Conservation (phyloP, 106 monocot genomes). For the Iris macrosiphon region DNA sequence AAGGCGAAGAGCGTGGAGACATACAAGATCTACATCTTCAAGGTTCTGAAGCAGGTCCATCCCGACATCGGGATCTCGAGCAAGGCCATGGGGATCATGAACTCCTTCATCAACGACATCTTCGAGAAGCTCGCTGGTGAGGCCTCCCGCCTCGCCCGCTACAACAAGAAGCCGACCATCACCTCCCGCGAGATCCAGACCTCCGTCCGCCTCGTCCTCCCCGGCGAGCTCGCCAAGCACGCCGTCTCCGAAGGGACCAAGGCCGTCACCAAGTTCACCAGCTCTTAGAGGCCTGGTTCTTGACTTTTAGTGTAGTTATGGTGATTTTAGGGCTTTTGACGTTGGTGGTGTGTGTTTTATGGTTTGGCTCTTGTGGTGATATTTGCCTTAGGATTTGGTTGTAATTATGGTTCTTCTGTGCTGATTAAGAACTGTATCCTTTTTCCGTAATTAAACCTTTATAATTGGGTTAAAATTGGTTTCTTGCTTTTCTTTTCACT, state of each 20-base stretch:
- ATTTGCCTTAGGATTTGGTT: no score
- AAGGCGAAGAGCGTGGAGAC: constrained; percentile 56
- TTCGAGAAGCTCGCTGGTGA: constrained; percentile 96
- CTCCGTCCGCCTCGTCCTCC: constrained; percentile 67
- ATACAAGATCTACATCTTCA: constrained; percentile 99
- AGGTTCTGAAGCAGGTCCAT: constrained; percentile 96
- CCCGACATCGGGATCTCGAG: constrained; percentile 93
- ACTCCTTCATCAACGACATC: constrained; percentile 95
- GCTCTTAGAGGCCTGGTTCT: constrained; percentile 10
- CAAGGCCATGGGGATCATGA: constrained; percentile 99
- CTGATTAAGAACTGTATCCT: no score
- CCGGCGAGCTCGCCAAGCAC: constrained; percentile 79
- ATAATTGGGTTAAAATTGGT: no score
- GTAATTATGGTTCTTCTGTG: no score
- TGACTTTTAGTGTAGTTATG: no score
- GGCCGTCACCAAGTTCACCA: constrained; percentile 49
- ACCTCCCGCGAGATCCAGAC: constrained; percentile 86
- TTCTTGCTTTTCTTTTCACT: no score
- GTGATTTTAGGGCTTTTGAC: no score
- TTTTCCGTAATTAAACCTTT: no score
- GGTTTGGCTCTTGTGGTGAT: no score
- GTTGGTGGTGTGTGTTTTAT: no score
- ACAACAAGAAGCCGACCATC: constrained; percentile 82
- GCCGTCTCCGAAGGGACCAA: constrained; percentile 55
- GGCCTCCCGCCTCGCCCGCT: constrained; percentile 53